phyloP scores from a whole-genome alignment of 2,329 filamentous ascomycete species.

The Stachybotrys echinatus region DNA sequence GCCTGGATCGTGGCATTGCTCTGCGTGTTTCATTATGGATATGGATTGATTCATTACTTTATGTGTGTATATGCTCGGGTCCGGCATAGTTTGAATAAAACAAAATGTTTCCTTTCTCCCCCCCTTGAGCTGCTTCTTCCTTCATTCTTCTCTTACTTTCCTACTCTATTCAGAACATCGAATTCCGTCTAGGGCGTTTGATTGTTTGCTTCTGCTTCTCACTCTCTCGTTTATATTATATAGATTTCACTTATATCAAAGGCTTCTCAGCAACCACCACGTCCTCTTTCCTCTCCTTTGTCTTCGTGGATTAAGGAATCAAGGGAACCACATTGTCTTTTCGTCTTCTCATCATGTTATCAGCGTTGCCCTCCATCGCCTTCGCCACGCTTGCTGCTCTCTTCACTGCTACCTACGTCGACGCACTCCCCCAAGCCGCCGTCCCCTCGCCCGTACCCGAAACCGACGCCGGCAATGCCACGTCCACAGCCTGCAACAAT shows the following conservation, averaged over 20 bases:
- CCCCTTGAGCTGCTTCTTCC: neutral
- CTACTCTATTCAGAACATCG: slow-evolving; percentile 2
- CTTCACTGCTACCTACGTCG: neutral
- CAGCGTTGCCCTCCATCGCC: neutral
- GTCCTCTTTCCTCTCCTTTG: no score
- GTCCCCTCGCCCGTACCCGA: no score
- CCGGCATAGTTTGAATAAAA: no score
- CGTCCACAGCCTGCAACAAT: slow-evolving; percentile 65
- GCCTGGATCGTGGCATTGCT: neutral
- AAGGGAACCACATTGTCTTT: no score
- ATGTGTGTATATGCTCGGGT: no score
- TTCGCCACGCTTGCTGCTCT: neutral
- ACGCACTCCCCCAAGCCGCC: neutral
- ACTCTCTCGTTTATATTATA: no score
- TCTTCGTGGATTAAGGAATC: no score
- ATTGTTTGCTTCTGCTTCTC: neutral
- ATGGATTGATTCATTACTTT: no score
- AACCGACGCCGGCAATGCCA: no score
- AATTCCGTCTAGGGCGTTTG: neutral
- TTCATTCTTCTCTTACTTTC: slow-evolving; percentile 3
- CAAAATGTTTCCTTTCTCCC: no score
- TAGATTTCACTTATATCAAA: no score
- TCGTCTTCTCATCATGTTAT: neutral
- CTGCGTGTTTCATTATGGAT: neutral
- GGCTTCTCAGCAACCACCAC: no score